Evolutionary conservation across 208 protist species (phyloP), one percentile per base, ranked within the genome.

Genomic region (Willaertia magna): DNA sequence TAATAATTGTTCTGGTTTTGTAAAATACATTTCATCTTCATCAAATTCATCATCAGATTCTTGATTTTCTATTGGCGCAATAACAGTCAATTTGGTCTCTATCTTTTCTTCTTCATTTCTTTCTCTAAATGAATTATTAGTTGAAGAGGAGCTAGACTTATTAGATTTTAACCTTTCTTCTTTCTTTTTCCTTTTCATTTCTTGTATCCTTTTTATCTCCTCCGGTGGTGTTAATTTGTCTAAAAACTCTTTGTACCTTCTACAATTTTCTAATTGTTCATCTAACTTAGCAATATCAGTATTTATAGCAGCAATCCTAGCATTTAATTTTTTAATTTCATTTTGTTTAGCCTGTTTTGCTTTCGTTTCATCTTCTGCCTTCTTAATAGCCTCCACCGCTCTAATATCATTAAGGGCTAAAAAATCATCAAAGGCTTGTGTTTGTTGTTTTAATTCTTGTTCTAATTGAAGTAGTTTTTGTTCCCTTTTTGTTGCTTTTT

Each of bases 291-390:
- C 90, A 81, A 94, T 97, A 30, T 97, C 95, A 42, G 92, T 88
- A 87, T 96, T 94, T 20, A 96, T 88, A 44, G 91, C 90, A 74
- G 89, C 88, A 52, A 97, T 97, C 43, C 93, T 92, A 20, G 93
- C 94, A 12, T 95, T 97, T 2, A 98, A 90, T 86, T 96, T 96
- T 89, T 98, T 98, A 76, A 98, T 97, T 85, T 97, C 95, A 22
- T 94, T 90, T 49, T 94, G 92, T 88, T 97, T 97, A 46, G 96
- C 94, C 74, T 94, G 89, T 86, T 97, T 97, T 9, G 90, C 91
- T 85, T 95, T 95, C 43, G 94, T 95, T 89, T 97, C 94, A 4
- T 89, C 85, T 83, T 98, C 95, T 1, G 95, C 95, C 43, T 93
- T 93, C 46, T 95, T 94, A 48, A 98, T 96, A 40, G 96, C 96